Evolutionary conservation across 208 protist species (phyloP), one percentile per base, ranked within the genome.

Genomic region (Blastocrithidia nonstop): DNA sequence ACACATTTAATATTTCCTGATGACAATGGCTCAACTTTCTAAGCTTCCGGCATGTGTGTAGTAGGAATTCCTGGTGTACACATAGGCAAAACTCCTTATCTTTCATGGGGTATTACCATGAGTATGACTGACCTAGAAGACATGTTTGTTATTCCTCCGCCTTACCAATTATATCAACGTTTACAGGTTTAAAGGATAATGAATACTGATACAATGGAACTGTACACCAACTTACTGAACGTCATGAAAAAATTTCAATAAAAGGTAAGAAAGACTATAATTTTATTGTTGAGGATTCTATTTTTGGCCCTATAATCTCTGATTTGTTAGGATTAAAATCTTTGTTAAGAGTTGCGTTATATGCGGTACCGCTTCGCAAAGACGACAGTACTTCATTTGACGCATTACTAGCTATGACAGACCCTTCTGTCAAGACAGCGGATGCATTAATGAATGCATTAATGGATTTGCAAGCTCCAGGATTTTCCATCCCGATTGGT

Each of bases 61-160:
- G 39, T 66, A 11, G 71, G 71, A 9, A 42, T 81, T 24, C 66
- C 66, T 11, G 71, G 71, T 11, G 50, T 61, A 16, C 67, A 72
- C 56, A 76, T 76, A 62, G 71, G 62, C 35, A 46, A 44, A 8
- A 71, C 71, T n/a, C 64, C 56, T n/a, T 45, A 70, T 50, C 23
- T 76, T 3, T 48, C 71, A 11, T 81, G 71, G 71, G 71, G 71
- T 31, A 72, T 81, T 48, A 81, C 71, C 17, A 71, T 76, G 66
- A 70, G 59, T 41, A 62, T 66, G 58, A 81, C 66, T 1, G 71
- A 81, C 28, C 52, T 81, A 27, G 57, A 75, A 50, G 71, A 81
- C 39, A 36, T 76, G 2, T 81, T 71, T 53, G 50, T 81, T 20
- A 39, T 81, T 32, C 61, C 58, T n/a, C n/a, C n/a, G n/a, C n/a